Conservation (phyloP, 139 green algal genomes). For the Eudorina sp. region DNA sequence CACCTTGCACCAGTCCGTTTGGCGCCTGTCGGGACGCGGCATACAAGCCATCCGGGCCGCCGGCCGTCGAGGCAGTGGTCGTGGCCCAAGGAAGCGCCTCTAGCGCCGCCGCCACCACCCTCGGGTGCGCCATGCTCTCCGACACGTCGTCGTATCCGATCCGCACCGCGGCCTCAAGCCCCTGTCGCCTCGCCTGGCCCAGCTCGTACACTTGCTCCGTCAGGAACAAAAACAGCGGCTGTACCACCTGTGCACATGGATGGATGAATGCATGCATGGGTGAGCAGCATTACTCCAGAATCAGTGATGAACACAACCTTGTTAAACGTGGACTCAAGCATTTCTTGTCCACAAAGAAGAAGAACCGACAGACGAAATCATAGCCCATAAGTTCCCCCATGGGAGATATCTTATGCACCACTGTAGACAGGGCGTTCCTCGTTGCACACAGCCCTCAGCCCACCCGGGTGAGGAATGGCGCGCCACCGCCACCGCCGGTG, state of each 20-base stretch:
- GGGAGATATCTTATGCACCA: no score
- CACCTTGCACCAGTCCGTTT: no score
- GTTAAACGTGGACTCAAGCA: no score
- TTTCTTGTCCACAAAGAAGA: no score
- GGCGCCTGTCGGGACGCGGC: no score
- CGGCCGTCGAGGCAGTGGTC: not conserved
- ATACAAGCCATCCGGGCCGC: no score
- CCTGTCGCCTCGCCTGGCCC: slow-evolving; percentile 47
- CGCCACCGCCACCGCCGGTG: not conserved
- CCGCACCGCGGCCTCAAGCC: slow-evolving; percentile 66
- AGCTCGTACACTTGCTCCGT: slow-evolving; percentile 63
- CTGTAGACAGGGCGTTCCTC: no score
- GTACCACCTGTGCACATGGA: slow-evolving; percentile 62
- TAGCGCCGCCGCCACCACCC: slow-evolving; percentile 43
- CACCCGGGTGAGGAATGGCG: not conserved
- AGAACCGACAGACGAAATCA: no score
- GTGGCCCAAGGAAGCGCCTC: slow-evolving; percentile 30
- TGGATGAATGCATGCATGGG: no score
- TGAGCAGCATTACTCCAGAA: no score
- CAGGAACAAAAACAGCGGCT: slow-evolving; percentile 81
- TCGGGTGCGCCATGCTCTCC: slow-evolving; percentile 73
- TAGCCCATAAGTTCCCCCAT: no score
- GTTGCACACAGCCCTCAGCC: not conserved
- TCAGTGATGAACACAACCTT: no score
- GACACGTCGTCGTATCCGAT: slow-evolving; percentile 88